These are phyloP conservation scores for Metarhizium rileyi DNA, from an alignment of 2,329 filamentous ascomycete genomes.

Conservation along the genomic window DNA sequence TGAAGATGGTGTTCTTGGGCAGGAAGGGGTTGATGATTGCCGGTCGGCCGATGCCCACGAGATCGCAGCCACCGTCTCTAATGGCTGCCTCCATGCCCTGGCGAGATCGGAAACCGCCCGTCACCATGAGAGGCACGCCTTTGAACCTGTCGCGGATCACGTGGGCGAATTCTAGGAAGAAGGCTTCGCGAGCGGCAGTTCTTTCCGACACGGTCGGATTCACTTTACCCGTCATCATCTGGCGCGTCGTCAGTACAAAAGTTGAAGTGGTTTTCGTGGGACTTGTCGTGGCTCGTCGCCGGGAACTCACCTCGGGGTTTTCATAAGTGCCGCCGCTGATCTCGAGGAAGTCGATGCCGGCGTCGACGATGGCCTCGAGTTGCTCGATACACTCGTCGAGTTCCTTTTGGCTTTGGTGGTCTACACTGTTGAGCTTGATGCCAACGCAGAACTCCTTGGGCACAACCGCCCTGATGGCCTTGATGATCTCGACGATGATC, in stretches of 20 bases:
- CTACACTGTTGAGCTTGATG: constrained; percentile 47
- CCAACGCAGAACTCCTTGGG: constrained; percentile 36
- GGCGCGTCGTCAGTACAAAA: background rate
- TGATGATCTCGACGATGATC: constrained; percentile 41
- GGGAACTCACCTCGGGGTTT: constrained; percentile 31
- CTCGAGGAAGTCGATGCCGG: constrained; percentile 57
- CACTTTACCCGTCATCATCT: constrained; percentile 3
- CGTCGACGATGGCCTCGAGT: constrained; percentile 36
- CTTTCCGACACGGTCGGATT: background rate
- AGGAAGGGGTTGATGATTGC: constrained; percentile 27
- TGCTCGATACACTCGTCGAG: constrained; percentile 48
- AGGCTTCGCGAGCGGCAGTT: constrained; percentile 50
- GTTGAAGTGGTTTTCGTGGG: too few species aligned
- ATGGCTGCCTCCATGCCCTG: constrained; percentile 31
- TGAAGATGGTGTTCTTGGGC: constrained; percentile 26
- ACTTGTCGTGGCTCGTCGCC: background rate
- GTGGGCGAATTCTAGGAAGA: constrained; percentile 58
- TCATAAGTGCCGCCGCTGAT: constrained; percentile 55
- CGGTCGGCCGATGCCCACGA: constrained; percentile 31
- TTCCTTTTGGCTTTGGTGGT: constrained; percentile 37
- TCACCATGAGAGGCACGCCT: constrained; percentile 42
- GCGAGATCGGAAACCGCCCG: constrained; percentile 50
- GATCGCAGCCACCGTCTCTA: constrained; percentile 27
- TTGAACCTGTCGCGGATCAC: constrained; percentile 36
- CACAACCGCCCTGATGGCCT: constrained; percentile 28